These are phyloP conservation scores for Penicillium canariense DNA, from an alignment of 495 filamentous ascomycete genomes.

Conservation along the genomic window DNA sequence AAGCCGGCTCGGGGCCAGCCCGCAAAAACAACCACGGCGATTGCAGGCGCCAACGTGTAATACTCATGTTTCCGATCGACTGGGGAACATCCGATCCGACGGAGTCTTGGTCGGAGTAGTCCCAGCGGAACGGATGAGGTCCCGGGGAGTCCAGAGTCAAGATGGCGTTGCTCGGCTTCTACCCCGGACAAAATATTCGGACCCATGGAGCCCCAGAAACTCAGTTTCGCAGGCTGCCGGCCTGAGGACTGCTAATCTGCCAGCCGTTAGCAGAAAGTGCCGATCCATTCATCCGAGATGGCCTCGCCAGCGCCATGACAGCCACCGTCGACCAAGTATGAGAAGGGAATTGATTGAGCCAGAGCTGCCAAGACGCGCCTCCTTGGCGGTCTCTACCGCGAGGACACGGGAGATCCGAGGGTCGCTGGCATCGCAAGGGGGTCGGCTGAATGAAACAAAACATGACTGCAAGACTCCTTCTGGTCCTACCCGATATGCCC, in stretches of 20 bases:
- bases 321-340: neutral
- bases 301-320: neutral
- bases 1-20: too few relatives aligned
- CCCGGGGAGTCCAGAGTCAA: too few relatives aligned
- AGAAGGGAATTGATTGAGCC: neutral
- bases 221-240: neutral
- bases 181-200: neutral
- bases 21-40: neutral
- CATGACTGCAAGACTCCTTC: too few relatives aligned
- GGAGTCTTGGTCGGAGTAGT: too few relatives aligned
- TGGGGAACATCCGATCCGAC: constrained; percentile 1
- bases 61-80: neutral
- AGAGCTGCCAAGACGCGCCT: neutral
- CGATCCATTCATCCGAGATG: constrained; percentile 8
- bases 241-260: neutral
- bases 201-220: neutral
- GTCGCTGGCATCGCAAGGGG: constrained; percentile 1
- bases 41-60: neutral
- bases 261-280: constrained; percentile 2
- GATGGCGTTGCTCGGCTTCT: neutral
- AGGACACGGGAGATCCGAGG: constrained; percentile 3
- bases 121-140: too few relatives aligned
- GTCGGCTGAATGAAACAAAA: too few relatives aligned
- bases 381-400: neutral
- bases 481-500: too few relatives aligned